phyloP scores from a whole-genome alignment of 2,329 filamentous ascomycete genomes.

The Fusarium lyarnte region DNA sequence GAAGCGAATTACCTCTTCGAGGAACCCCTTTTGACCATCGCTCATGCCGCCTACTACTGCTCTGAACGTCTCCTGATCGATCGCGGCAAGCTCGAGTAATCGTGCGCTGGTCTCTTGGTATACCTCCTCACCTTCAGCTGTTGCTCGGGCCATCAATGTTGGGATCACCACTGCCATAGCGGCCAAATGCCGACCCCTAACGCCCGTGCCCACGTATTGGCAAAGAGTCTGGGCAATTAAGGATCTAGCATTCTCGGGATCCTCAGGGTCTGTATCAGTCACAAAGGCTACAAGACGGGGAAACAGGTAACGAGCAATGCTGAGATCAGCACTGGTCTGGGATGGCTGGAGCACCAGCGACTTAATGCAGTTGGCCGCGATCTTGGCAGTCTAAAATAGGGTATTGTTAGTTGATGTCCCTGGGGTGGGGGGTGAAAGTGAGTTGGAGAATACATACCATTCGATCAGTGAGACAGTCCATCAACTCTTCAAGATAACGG shows the following conservation, averaged over 20 bases:
- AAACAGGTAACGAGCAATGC: slow-evolving; percentile 77
- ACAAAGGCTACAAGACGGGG: slow-evolving; percentile 82
- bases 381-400: slow-evolving; percentile 75
- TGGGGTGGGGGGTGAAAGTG: not conserved
- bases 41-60: slow-evolving; percentile 77
- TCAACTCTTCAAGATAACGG: slow-evolving; percentile 80
- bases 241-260: slow-evolving; percentile 78
- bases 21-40: slow-evolving; percentile 74
- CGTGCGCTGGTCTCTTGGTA: slow-evolving; percentile 79
- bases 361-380: slow-evolving; percentile 88
- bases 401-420: slow-evolving; percentile 10
- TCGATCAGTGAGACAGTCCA: slow-evolving; percentile 83
- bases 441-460: slow-evolving; percentile 66
- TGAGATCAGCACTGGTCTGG: slow-evolving; percentile 73
- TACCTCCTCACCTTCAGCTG: slow-evolving; percentile 66
- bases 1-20: slow-evolving; percentile 82
- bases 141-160: slow-evolving; percentile 77
- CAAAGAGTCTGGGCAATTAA: slow-evolving; percentile 80
- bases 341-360: slow-evolving; percentile 78
- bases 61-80: slow-evolving; percentile 78
- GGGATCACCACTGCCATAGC: slow-evolving; percentile 83
- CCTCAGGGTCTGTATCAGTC: slow-evolving; percentile 74
- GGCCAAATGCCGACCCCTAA: slow-evolving; percentile 58
- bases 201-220: slow-evolving; percentile 68
- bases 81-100: slow-evolving; percentile 82